Conservation (phyloP, 352 stramenopile species). For the Phytophthora macrochlamydospora region DNA sequence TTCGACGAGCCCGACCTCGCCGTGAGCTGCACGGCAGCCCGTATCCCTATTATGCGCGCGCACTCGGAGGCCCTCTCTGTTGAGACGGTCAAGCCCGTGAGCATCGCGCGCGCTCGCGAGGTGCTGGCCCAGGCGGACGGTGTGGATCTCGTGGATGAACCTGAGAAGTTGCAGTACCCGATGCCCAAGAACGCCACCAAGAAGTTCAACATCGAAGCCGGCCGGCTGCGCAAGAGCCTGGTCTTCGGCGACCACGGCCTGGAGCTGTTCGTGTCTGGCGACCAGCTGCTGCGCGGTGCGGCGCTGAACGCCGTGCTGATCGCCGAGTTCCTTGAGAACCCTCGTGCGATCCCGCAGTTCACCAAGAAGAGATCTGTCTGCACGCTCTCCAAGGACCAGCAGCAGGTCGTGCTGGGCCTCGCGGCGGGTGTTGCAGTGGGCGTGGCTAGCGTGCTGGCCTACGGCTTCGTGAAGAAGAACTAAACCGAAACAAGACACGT, state of each 20-base stretch:
- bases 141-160: conserved; percentile 95
- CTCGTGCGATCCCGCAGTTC: conserved; percentile 61
- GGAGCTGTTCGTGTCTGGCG: conserved; percentile 97
- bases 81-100: conserved; percentile 92
- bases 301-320: conserved; percentile 98
- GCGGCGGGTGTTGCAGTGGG: conserved; percentile 42
- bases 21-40: conserved; percentile 94
- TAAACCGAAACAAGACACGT: conserved; percentile 32
- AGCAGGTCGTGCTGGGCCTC: conserved; percentile 37
- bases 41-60: conserved; percentile 96
- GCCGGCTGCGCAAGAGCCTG: conserved; percentile 92
- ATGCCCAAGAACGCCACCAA: conserved; percentile 98
- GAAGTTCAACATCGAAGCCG: conserved; percentile 98
- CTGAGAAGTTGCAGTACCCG: conserved; percentile 89
- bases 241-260: conserved; percentile 96
- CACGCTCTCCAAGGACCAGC: conserved; percentile 40
- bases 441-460: conserved; percentile 40
- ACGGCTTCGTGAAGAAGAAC: conserved; percentile 58
- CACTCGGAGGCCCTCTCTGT: conserved; percentile 97
- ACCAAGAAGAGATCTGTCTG: conserved; percentile 60
- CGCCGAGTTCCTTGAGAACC: conserved; percentile 90
- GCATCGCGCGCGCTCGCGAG: conserved; percentile 81
- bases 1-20: conserved; percentile 87
- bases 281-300: conserved; percentile 96
- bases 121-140: conserved; percentile 88